Evolutionary conservation across 73 alveolate genomes (phyloP), one percentile per base, ranked within the genome.

Genomic region (Paramecium sonneborni): DNA sequence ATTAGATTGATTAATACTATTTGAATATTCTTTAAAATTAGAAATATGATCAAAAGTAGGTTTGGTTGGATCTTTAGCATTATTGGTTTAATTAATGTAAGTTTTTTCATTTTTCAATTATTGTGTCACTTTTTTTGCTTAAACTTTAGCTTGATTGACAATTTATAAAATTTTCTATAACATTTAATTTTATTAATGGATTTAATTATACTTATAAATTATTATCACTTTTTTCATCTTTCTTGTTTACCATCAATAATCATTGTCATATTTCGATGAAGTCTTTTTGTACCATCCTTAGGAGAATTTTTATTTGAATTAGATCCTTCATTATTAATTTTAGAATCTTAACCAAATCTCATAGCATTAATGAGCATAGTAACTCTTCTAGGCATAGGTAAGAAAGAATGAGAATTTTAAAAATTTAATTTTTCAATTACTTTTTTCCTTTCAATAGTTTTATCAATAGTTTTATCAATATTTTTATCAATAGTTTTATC

Each of bases 341-440:
- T 21, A 3, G 55, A 8, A 15, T 34, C 67, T 37, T 74, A 74
- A 32, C 58, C 87, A 74, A 74, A 74, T n/a, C 34, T 37, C 67
- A 39, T 74, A 28, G 58, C 67, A 37, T 74, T 74, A 2, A 37
- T 74, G 18, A 74, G 56, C 38, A 37, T 74, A 15, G 67, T 35
- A 18, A 74, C 87, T 37, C 87, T 15, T 39, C 87, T 74, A 24
- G 87, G 87, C 87, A 74, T 74, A 34, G 87, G 87, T 39, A 74
- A 74, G 58, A 74, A 74, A 0, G 87, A 74, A 23, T 34, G 56
- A 34, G 37, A 28, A 35, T 74, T 74, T 37, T 74, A 32, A 20
- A 37, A 74, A n/a, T 74, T 74, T 74, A 74, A 74, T 21, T 37
- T 74, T 74, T 74, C 87, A 34, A 74, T 74, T 39, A 10, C 58